Conservation (phyloP, 2,329 filamentous ascomycete genomes). For the Cladosporium sp. region DNA sequence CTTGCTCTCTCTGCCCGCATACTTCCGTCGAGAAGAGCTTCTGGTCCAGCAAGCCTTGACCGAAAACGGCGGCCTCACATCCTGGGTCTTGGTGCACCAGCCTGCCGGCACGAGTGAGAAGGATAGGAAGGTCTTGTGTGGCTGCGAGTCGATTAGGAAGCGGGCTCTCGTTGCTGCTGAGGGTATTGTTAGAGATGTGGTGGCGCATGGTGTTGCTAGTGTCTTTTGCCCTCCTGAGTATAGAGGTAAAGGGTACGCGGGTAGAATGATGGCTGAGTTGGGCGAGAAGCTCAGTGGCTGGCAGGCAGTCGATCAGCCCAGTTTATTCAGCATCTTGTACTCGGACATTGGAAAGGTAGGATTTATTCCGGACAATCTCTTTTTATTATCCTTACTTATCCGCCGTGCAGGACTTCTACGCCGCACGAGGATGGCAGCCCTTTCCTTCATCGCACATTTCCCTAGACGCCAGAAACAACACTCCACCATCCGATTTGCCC, state of each 20-base stretch:
- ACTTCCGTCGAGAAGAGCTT: slow-evolving; percentile 53
- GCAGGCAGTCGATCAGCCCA: slow-evolving; percentile 41
- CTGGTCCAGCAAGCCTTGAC: slow-evolving; percentile 50
- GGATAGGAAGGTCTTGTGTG: slow-evolving; percentile 43
- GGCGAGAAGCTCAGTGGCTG: slow-evolving; percentile 50
- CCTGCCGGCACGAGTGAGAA: slow-evolving; percentile 24
- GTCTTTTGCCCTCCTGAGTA: slow-evolving; percentile 67
- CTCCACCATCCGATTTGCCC: slow-evolving; percentile 14
- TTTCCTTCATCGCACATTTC: slow-evolving; percentile 69
- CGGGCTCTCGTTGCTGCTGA: slow-evolving; percentile 40
- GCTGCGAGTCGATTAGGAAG: slow-evolving; percentile 54
- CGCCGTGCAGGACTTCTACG: slow-evolving; percentile 60
- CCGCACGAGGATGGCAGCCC: slow-evolving; percentile 68
- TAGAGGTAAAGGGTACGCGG: slow-evolving; percentile 71
- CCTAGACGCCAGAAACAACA: slow-evolving; percentile 46
- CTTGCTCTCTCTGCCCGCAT: slow-evolving; percentile 49
- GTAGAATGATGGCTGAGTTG: slow-evolving; percentile 67
- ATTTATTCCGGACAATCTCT: background rate
- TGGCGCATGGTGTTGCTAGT: slow-evolving; percentile 69
- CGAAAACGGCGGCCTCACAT: slow-evolving; percentile 51
- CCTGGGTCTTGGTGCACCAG: slow-evolving; percentile 56
- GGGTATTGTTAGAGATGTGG: slow-evolving; percentile 50
- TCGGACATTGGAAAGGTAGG: slow-evolving; percentile 72
- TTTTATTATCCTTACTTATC: slow-evolving; percentile 5
- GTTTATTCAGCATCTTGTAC: slow-evolving; percentile 71